Evolutionary conservation across 805 yeast genomes (phyloP).

Genomic region (Wickerhamiella parazyma): DNA sequence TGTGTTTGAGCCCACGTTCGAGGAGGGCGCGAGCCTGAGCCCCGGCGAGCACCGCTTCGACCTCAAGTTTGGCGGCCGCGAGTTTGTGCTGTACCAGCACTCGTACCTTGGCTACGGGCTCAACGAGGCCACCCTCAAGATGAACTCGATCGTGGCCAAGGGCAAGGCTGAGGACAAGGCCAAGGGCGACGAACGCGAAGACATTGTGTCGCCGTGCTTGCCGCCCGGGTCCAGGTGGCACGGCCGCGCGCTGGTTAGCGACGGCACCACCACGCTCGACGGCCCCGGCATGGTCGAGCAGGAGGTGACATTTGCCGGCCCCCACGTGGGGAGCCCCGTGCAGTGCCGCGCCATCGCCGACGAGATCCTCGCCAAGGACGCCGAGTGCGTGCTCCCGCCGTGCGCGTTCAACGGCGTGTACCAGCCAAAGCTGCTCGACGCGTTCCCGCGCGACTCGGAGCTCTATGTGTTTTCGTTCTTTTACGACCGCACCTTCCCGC

Average conservation of each 20-base stretch:
- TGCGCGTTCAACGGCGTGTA: slow-evolving; percentile 96
- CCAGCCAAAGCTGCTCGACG: slow-evolving; percentile 76
- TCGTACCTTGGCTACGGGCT: slow-evolving; percentile 94
- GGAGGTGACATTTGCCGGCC: slow-evolving; percentile 49
- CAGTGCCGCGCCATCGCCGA: slow-evolving; percentile 86
- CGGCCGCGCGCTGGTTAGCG: slow-evolving; percentile 44
- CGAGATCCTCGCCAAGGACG: slow-evolving; percentile 66
- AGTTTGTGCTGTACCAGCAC: slow-evolving; percentile 76
- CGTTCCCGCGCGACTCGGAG: slow-evolving; percentile 62
- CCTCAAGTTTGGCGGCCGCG: slow-evolving; percentile 65
- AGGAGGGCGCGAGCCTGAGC: slow-evolving; percentile 34
- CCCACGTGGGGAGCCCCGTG: slow-evolving; percentile 49
- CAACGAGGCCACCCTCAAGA: slow-evolving; percentile 81
- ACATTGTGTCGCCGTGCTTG: slow-evolving; percentile 62
- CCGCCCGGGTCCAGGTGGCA: slow-evolving; percentile 58
- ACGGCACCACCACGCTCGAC: slow-evolving; percentile 22
- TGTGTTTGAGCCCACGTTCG: slow-evolving; percentile 86
- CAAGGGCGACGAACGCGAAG: slow-evolving; percentile 21
- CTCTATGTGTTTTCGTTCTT: slow-evolving; percentile 87
- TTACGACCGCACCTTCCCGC: slow-evolving; percentile 85
- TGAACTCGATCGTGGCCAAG: slow-evolving; percentile 53
- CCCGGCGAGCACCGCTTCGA: slow-evolving; percentile 84
- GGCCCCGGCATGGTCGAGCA: slow-evolving; percentile 12
- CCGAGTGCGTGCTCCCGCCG: slow-evolving; percentile 58
- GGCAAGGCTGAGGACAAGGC: slow-evolving; percentile 24